Evolutionary conservation across 164 flowering plant species (phyloP).

Genomic region (Kalanchoe fedtschenkoi): DNA sequence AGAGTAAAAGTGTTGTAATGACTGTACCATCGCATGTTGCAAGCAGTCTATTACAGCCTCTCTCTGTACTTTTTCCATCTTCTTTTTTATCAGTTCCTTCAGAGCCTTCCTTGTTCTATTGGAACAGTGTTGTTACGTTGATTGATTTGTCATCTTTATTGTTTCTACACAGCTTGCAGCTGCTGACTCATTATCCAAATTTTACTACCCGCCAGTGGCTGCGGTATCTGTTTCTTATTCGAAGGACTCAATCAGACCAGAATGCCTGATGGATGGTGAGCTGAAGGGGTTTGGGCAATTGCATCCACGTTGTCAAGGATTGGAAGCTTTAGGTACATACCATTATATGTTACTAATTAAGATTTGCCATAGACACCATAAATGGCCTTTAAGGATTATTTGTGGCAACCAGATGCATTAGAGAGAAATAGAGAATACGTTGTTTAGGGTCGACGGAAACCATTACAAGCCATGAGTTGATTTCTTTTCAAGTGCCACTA

Average conservation of each 20-base stretch:
- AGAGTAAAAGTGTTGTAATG: constrained; percentile 59
- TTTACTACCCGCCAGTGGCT: constrained; percentile 93
- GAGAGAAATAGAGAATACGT: background rate
- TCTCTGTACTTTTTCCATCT: constrained; percentile 39
- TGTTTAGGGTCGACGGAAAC: background rate
- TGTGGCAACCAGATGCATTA: background rate
- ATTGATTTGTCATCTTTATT: background rate
- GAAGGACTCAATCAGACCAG: constrained; percentile 62
- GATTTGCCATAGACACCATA: background rate
- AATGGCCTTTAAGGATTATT: background rate
- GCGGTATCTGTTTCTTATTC: constrained; percentile 86
- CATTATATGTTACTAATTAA: background rate
- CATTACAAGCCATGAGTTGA: background rate
- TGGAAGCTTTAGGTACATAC: constrained; percentile 74
- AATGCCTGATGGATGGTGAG: constrained; percentile 79
- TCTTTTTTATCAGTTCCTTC: background rate
- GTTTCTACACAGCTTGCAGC: constrained; percentile 48
- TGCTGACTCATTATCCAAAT: constrained; percentile 75
- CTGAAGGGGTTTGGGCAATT: constrained; percentile 95
- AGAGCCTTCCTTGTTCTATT: background rate
- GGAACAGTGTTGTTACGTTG: background rate
- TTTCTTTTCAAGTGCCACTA: background rate
- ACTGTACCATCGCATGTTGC: constrained; percentile 87
- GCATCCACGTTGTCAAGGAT: constrained; percentile 96
- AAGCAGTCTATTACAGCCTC: constrained; percentile 57